Conservation (phyloP, 345 rosid species). For the Psidium guajava region DNA sequence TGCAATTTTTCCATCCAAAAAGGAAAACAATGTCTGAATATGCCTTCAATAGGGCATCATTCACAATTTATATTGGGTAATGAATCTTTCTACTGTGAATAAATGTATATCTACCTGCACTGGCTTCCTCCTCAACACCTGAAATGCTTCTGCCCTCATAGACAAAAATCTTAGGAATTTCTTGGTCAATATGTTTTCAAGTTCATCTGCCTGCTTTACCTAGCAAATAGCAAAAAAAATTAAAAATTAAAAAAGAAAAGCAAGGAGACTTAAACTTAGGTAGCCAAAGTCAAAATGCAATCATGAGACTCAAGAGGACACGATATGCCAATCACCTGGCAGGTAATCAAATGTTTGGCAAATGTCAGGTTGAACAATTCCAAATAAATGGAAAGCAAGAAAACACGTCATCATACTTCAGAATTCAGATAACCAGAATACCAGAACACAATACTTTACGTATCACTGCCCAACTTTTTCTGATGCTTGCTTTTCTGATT, state of each 20-base stretch:
- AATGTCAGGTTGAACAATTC: background rate
- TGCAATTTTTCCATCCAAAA: background rate
- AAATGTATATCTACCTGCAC: conserved; percentile 45
- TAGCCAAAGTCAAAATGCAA: background rate
- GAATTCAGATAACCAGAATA: background rate
- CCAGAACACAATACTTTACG: background rate
- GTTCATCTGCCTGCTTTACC: conserved; percentile 98
- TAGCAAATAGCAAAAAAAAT: conserved; percentile 8
- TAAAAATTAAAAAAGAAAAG: background rate
- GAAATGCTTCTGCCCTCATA: conserved; percentile 99
- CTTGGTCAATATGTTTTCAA: conserved; percentile 84
- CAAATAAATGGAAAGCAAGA: background rate
- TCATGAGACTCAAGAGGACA: background rate
- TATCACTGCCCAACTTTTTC: background rate
- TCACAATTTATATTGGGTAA: background rate
- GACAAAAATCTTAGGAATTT: conserved; percentile 94
- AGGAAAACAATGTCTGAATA: background rate
- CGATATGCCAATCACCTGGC: background rate
- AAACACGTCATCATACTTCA: background rate
- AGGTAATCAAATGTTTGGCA: background rate
- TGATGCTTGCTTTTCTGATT: background rate
- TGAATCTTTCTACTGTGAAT: background rate
- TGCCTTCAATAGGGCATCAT: background rate
- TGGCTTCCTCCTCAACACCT: conserved; percentile 90
- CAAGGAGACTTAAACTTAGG: background rate